Percentiles rank a stretch among this genome's conserved stretches.
Conservation (phyloP, 2,329 filamentous ascomycete species). For the Canariomyces notabilis region DNA sequence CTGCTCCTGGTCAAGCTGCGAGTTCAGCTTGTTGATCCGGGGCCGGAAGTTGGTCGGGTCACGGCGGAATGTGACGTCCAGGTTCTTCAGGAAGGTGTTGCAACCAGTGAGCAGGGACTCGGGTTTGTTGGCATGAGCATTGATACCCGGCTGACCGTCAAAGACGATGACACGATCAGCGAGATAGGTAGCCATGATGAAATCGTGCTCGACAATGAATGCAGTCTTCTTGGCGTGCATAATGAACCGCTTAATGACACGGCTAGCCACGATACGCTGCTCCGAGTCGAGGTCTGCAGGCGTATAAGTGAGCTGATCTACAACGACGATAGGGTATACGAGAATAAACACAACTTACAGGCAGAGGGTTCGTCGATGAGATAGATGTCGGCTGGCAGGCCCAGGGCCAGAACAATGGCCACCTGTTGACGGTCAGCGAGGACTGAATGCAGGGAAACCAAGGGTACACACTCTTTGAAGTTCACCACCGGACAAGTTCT, state of each 20-base stretch:
- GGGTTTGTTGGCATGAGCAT: slow-evolving; percentile 81
- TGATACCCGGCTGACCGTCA: slow-evolving; percentile 84
- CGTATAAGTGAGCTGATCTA: background rate
- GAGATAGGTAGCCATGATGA: slow-evolving; percentile 78
- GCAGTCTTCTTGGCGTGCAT: slow-evolving; percentile 99
- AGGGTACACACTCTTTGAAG: slow-evolving; percentile 74
- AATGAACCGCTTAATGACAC: slow-evolving; percentile 99
- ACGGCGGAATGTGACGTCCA: slow-evolving; percentile 97
- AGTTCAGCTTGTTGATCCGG: slow-evolving; percentile 96
- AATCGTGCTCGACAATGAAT: slow-evolving; percentile 99
- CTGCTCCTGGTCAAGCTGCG: slow-evolving; percentile 96
- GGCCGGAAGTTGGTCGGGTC: slow-evolving; percentile 94
- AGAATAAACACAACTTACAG: slow-evolving; percentile 35
- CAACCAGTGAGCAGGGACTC: slow-evolving; percentile 92
- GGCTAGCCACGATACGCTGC: slow-evolving; percentile 94
- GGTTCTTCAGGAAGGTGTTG: slow-evolving; percentile 92
- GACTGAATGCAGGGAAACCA: background rate
- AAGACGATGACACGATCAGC: slow-evolving; percentile 98
- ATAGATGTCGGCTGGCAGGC: slow-evolving; percentile 94
- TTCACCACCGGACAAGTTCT: slow-evolving; percentile 98
- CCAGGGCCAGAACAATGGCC: slow-evolving; percentile 85
- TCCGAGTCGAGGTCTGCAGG: slow-evolving; percentile 80
- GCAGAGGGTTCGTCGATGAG: slow-evolving; percentile 96
- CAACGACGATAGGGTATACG: background rate
- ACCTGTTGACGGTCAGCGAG: slow-evolving; percentile 19